phyloP scores from a whole-genome alignment of 495 filamentous ascomycete genomes.

The Lophium mytilinum region DNA sequence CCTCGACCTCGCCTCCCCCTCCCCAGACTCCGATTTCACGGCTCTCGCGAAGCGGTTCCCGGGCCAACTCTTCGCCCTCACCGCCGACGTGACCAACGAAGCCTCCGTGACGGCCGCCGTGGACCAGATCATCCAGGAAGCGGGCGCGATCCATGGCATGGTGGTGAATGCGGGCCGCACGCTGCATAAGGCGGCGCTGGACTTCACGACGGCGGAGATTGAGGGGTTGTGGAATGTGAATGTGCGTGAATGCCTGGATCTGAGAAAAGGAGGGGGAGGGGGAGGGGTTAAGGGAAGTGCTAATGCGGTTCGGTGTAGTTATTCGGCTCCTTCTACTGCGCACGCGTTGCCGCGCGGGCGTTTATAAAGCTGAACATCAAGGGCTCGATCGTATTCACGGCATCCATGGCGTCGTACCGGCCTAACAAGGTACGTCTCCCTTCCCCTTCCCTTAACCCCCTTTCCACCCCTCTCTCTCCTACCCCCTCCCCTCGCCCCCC shows the following conservation, averaged over 20 bases:
- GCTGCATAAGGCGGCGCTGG: constrained; percentile 39
- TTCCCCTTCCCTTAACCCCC: too few relatives aligned
- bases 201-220: constrained; percentile 35
- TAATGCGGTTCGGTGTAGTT: constrained; percentile 16
- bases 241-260: too few relatives aligned
- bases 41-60: constrained; percentile 29
- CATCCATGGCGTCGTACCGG: constrained; percentile 42
- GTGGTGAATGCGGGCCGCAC: constrained; percentile 46
- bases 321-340: constrained; percentile 39
- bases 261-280: too few relatives aligned
- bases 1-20: constrained; percentile 32
- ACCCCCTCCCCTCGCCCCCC: too few relatives aligned
- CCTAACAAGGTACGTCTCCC: constrained; percentile 25
- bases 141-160: constrained; percentile 44
- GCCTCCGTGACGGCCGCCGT: constrained; percentile 36
- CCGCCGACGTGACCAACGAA: constrained; percentile 38
- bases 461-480: too few relatives aligned
- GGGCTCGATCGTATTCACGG: constrained; percentile 41
- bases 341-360: constrained; percentile 33
- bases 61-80: constrained; percentile 33
- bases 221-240: constrained; percentile 40
- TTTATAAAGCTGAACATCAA: constrained; percentile 40
- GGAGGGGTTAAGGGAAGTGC: too few relatives aligned
- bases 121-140: constrained; percentile 35
- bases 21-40: constrained; percentile 35